Percentiles rank a stretch among this genome's conserved stretches.
phyloP scores from a whole-genome alignment of 257 asterid species.

The Solanum stenotomum region DNA sequence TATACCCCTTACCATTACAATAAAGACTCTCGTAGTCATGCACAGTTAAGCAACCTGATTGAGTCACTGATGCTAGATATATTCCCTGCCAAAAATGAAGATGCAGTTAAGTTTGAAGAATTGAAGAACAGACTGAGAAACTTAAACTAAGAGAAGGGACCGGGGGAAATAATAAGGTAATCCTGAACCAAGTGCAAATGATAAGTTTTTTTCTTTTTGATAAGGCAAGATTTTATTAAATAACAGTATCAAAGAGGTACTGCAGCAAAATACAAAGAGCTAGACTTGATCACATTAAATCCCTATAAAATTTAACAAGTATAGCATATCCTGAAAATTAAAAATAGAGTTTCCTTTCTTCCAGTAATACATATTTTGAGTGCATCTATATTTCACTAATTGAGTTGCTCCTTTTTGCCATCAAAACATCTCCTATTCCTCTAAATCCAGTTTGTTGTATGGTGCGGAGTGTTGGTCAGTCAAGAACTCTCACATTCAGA shows the following conservation, averaged over 20 bases:
- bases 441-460: neutral
- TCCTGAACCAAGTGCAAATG: neutral
- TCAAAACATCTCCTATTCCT: neutral
- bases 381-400: neutral
- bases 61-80: conserved; percentile 85
- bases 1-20: conserved; percentile 42
- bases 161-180: neutral
- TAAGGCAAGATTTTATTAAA: neutral
- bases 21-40: conserved; percentile 72
- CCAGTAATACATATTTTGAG: neutral
- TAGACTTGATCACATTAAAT: neutral
- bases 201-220: neutral
- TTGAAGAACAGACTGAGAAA: neutral
- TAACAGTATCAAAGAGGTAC: neutral
- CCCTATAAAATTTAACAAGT: neutral
- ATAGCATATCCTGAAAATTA: neutral
- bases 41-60: conserved; percentile 81
- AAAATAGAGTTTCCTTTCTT: neutral
- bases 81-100: conserved; percentile 50
- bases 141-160: neutral
- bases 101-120: neutral
- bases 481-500: no score
- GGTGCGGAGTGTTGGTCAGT: no score
- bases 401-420: neutral
- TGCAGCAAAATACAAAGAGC: neutral